Conservation (phyloP, 83 land plant genomes). For the Larix sibirica region DNA sequence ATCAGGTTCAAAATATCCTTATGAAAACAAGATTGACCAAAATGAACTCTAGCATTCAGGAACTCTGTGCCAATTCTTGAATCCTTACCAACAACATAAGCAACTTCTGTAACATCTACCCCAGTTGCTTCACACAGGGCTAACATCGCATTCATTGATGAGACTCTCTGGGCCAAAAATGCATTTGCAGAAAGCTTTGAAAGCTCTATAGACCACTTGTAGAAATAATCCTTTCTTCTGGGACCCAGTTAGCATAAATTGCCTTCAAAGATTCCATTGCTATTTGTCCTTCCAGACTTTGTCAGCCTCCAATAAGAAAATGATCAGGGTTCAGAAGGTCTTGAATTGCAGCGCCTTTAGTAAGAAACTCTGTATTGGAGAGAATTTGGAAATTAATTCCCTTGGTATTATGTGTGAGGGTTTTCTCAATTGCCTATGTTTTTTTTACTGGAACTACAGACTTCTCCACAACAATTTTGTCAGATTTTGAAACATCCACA, state of each 20-base stretch:
- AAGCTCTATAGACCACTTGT: slow-evolving; percentile 75
- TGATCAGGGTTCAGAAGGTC: slow-evolving; percentile 66
- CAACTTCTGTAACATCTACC: slow-evolving; percentile 57
- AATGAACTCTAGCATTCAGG: slow-evolving; percentile 69
- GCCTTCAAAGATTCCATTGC: too few relatives aligned
- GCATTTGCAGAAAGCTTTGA: slow-evolving; percentile 84
- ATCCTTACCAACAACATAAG: slow-evolving; percentile 62
- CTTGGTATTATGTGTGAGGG: slow-evolving; percentile 65
- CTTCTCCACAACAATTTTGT: slow-evolving; percentile 76
- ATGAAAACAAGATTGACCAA: slow-evolving; percentile 51
- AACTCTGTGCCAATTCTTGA: slow-evolving; percentile 64
- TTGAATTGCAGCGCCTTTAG: slow-evolving; percentile 72
- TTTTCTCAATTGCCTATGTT: slow-evolving; percentile 77
- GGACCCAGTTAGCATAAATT: too few relatives aligned
- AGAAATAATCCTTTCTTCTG: too few relatives aligned
- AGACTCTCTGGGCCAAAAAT: slow-evolving; percentile 39
- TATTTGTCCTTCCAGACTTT: too few relatives aligned
- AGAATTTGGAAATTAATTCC: slow-evolving; percentile 65
- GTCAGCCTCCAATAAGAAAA: slow-evolving; percentile 22
- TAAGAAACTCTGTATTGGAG: slow-evolving; percentile 73
- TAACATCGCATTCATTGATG: slow-evolving; percentile 52
- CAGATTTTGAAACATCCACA: slow-evolving; percentile 65
- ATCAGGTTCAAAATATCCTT: too few relatives aligned
- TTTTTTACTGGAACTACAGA: slow-evolving; percentile 78
- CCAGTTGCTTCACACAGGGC: slow-evolving; percentile 81